Evolutionary conservation across 2,329 filamentous ascomycete species (phyloP).

Genomic region (Zalaria obscura): DNA sequence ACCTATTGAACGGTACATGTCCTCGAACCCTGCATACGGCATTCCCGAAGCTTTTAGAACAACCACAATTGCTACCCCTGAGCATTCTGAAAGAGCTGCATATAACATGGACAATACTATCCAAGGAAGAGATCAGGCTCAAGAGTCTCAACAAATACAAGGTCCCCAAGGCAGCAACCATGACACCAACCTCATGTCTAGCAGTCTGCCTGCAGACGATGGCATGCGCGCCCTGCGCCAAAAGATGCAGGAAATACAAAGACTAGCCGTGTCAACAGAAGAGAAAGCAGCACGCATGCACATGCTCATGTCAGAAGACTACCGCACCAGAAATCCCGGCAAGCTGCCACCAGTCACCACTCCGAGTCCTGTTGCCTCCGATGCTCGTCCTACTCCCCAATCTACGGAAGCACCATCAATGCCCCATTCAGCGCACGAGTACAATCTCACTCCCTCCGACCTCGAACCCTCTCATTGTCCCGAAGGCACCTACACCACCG

Average conservation of each 20-base stretch:
- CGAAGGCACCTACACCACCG: conserved; percentile 10
- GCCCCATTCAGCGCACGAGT: conserved; percentile 5
- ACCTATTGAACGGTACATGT: too few species aligned
- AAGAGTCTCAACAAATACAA: too few species aligned
- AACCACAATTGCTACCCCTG: too few species aligned
- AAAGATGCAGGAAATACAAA: conserved; percentile 33
- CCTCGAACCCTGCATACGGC: too few species aligned
- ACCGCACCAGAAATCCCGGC: conserved; percentile 12
- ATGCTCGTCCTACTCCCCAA: neutral
- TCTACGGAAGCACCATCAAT: neutral
- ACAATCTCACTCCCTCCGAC: conserved; percentile 18
- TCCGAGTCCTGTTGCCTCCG: too few species aligned
- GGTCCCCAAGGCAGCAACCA: neutral
- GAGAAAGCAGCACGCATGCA: conserved; percentile 37
- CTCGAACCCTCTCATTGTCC: conserved; percentile 19
- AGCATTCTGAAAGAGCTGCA: too few species aligned
- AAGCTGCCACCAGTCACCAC: neutral
- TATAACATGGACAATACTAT: too few species aligned
- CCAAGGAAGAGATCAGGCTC: too few species aligned
- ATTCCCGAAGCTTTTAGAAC: too few species aligned
- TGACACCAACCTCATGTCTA: neutral
- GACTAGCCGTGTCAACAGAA: conserved; percentile 27
- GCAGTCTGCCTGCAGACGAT: conserved; percentile 31
- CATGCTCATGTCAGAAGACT: conserved; percentile 34
- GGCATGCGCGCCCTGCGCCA: conserved; percentile 33